Evolutionary conservation across 2,329 filamentous ascomycete species (phyloP).

Genomic region (Penicillium sp.): DNA sequence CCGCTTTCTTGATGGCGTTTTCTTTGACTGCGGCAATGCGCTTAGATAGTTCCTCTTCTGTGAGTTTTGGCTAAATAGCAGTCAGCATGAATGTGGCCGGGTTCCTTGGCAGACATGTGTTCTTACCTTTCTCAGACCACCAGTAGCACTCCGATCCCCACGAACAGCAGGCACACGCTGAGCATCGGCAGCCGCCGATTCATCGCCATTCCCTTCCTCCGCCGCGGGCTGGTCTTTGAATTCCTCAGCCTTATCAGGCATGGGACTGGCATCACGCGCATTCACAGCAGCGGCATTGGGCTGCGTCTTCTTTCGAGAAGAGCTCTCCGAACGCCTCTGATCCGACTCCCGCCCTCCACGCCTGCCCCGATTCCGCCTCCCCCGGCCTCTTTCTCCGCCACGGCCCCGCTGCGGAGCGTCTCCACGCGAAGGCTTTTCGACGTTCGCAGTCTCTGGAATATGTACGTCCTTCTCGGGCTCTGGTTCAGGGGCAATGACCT

Average conservation of each 20-base stretch:
- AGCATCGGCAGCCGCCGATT: conserved; percentile 21
- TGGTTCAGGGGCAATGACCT: conserved; percentile 17
- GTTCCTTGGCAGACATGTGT: neutral
- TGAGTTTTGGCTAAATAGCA: conserved; percentile 58
- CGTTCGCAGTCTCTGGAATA: conserved; percentile 13
- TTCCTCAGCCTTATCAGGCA: conserved; percentile 16
- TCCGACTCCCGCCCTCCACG: conserved; percentile 22
- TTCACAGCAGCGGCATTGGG: conserved; percentile 16
- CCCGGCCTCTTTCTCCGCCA: conserved; percentile 33
- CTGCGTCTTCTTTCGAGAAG: conserved; percentile 15
- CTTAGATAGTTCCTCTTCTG: conserved; percentile 63
- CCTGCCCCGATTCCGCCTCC: conserved; percentile 30
- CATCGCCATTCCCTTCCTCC: conserved; percentile 16
- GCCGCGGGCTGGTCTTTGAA: conserved; percentile 14
- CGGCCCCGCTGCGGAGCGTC: conserved; percentile 31
- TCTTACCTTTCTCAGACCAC: conserved; percentile 51
- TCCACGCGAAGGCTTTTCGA: conserved; percentile 22
- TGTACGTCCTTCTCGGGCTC: conserved; percentile 16
- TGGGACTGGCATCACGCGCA: conserved; percentile 17
- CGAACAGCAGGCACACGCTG: conserved; percentile 51
- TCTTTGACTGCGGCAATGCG: conserved; percentile 64
- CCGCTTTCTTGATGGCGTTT: conserved; percentile 61
- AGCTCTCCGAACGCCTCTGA: conserved; percentile 21
- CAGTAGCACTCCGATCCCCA: conserved; percentile 57
- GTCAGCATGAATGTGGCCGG: conserved; percentile 23